These are phyloP conservation scores for Annulohypoxylon moriforme DNA, from an alignment of 495 filamentous ascomycete genomes.

Conservation along the genomic window DNA sequence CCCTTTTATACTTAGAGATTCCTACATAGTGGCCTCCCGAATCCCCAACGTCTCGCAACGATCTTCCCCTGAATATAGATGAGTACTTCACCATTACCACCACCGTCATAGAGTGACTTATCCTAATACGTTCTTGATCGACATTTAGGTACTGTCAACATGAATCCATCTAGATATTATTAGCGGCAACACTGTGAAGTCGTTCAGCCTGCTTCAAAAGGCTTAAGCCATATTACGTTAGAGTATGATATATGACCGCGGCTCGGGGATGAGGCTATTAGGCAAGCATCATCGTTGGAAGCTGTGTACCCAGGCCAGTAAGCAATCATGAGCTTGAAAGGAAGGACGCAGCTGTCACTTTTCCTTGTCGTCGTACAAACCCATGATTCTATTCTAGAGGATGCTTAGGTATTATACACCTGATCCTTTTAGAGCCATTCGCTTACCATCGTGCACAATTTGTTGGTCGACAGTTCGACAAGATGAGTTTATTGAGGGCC, in stretches of 20 bases:
- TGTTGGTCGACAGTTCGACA: background rate
- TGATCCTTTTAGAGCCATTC: background rate
- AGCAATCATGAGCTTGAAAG: background rate
- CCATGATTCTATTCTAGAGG: background rate
- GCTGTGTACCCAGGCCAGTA: background rate
- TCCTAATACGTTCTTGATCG: background rate
- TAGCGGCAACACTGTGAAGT: background rate
- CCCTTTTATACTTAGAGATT: conserved; percentile 1
- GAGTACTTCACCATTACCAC: background rate
- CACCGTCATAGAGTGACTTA: background rate
- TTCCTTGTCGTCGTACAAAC: background rate
- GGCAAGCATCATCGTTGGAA: background rate
- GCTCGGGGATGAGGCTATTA: background rate
- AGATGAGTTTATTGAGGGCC: background rate
- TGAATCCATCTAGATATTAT: background rate
- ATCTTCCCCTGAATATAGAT: background rate
- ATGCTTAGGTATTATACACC: background rate
- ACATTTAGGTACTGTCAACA: too few relatives aligned
- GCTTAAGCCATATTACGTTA: background rate
- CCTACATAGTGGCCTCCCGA: background rate
- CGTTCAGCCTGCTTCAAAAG: background rate
- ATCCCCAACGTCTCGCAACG: background rate
- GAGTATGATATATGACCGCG: background rate
- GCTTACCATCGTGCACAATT: background rate
- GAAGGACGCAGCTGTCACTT: background rate